These are phyloP conservation scores for Streptanthus diversifolius DNA, from an alignment of 345 rosid species.

Conservation along the genomic window DNA sequence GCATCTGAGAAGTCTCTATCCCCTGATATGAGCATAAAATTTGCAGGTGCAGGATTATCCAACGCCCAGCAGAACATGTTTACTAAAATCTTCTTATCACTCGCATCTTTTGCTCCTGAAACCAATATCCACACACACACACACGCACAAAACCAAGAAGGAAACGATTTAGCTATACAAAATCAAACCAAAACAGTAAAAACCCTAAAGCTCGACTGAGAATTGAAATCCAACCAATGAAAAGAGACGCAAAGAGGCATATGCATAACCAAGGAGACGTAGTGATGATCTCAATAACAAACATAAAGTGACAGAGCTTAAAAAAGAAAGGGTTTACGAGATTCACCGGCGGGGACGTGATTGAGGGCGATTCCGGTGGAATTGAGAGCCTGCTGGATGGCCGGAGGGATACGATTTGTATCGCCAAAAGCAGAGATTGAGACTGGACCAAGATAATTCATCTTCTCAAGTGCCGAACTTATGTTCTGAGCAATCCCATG, in stretches of 20 bases:
- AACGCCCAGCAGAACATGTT: slow-evolving; percentile 95
- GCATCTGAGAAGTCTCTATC: slow-evolving; percentile 93
- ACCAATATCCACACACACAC: neutral
- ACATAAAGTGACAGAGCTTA: neutral
- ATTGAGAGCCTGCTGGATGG: slow-evolving; percentile 74
- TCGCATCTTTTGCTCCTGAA: slow-evolving; percentile 94
- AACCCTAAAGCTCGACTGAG: neutral
- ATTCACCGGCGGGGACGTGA: slow-evolving; percentile 81
- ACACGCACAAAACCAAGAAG: no score
- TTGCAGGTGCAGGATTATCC: slow-evolving; percentile 89
- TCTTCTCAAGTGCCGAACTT: slow-evolving; percentile 73
- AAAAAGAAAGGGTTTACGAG: no score
- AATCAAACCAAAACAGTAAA: neutral
- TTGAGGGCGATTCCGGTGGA: slow-evolving; percentile 88
- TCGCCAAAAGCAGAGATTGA: slow-evolving; percentile 90
- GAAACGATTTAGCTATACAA: neutral
- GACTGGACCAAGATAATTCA: slow-evolving; percentile 73
- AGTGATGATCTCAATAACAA: neutral
- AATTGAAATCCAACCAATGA: neutral
- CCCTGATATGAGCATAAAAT: slow-evolving; percentile 80
- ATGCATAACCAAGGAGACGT: neutral
- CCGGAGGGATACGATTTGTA: slow-evolving; percentile 55
- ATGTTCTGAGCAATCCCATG: slow-evolving; percentile 85
- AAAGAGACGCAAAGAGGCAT: neutral
- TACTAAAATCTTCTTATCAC: slow-evolving; percentile 94